A percentile compares a stretch with the other conserved stretches of the same genome.
Evolutionary conservation across 257 asterid species (phyloP).

Genomic region (Nicotiana paniculata): DNA sequence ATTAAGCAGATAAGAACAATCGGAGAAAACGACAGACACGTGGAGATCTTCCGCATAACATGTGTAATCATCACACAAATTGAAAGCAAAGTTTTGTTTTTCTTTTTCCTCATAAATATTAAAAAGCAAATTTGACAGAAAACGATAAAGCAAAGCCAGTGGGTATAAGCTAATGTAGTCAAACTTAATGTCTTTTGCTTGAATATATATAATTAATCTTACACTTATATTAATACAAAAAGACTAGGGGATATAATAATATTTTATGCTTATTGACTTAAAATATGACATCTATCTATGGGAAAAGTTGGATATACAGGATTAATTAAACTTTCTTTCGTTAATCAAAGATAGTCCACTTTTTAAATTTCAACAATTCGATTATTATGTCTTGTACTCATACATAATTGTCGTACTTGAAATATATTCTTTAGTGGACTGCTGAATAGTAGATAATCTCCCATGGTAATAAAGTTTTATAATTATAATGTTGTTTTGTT

Average conservation of each 20-base stretch:
- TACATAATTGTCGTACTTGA: not conserved
- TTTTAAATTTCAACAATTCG: not conserved
- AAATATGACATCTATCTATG: too few relatives aligned
- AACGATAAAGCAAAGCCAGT: not conserved
- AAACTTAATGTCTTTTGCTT: not conserved
- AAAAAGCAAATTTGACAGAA: not conserved
- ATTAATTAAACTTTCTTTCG: too few relatives aligned
- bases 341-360: not conserved
- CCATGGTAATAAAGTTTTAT: not conserved
- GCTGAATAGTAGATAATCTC: not conserved
- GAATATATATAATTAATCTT: not conserved
- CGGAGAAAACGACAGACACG: not conserved
- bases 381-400: not conserved
- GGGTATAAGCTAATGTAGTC: not conserved
- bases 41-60: not conserved
- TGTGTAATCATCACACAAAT: constrained; percentile 16
- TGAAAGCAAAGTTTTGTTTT: constrained; percentile 5
- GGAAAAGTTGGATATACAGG: too few relatives aligned
- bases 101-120: not conserved
- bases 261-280: too few relatives aligned
- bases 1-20: not conserved
- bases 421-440: not conserved
- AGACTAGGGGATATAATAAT: too few relatives aligned
- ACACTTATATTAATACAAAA: too few relatives aligned
- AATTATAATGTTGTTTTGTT: too few relatives aligned